Evolutionary conservation across 2,329 filamentous ascomycete genomes (phyloP), one percentile per base, ranked within the genome.

Genomic region (Achaetomium macrosporum): DNA sequence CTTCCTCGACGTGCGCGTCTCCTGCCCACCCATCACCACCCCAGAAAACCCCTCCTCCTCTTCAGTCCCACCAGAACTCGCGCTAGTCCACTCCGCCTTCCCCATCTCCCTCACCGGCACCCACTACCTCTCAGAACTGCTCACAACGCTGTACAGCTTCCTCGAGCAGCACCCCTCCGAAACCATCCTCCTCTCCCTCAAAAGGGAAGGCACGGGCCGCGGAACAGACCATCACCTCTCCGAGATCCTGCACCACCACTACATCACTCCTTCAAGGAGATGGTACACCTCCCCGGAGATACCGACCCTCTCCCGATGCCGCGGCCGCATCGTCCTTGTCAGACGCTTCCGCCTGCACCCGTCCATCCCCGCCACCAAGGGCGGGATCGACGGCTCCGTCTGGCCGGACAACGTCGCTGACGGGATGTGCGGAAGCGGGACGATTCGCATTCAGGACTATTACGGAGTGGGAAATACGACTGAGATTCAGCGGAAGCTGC

Each of bases 341-440:
- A 84, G 93, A 29, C 85, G 93, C 46, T 96, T 95, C 72, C 72
- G 68, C 36, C 73, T 92, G 51, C 78, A 85, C 54, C 71, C 72
- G 11, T 69, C 84, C 44, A 71, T 74, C 7, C 58, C 63, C 39
- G 74, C 72, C 33, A 63, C 66, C 7, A 79, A 78, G 44, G 82
- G 74, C 69, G 82, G 78, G 41, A 76, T 86, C 43, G 81, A 86
- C 65, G 82, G 76, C 19, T 76, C 79, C 57, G 67, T 68, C 46
- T 97, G 92, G 92, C 89, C 88, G 0, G 87, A 96, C 71, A 97
- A 97, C 71, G 89, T 88, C 57, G 83, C 86, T 31, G 83, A 95
- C 64, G 85, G 87, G 51, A 76, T 75, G 33, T 82, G 81, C 45
- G 80, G 81, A 9, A 84, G 83, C 62, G 90, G 88, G 3, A 76